A percentile compares a stretch with the other conserved stretches of the same genome.
Evolutionary conservation across 805 yeast species (phyloP).

Genomic region (Candida namnaoensis): DNA sequence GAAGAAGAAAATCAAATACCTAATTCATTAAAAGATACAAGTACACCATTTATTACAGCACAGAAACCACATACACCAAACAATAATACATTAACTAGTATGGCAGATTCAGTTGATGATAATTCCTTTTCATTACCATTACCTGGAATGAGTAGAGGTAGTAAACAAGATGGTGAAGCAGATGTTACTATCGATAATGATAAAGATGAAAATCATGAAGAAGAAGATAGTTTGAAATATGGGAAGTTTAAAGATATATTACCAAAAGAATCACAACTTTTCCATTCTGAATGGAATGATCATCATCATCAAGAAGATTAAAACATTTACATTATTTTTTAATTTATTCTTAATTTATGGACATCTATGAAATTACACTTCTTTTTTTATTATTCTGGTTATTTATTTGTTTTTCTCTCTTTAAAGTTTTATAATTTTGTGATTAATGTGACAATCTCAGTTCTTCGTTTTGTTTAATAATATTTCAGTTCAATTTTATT

Average conservation of each 20-base stretch:
- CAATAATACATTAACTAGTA: background rate
- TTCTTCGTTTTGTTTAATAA: too few species aligned
- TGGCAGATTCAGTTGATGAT: slow-evolving; percentile 21
- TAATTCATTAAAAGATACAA: background rate
- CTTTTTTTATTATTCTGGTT: too few species aligned
- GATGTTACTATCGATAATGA: slow-evolving; percentile 3
- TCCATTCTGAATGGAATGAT: too few species aligned
- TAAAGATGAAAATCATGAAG: slow-evolving; percentile 7
- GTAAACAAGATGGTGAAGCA: background rate
- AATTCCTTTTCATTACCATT: slow-evolving; percentile 45
- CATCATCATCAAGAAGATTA: too few species aligned
- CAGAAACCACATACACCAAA: background rate
- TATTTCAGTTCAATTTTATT: too few species aligned
- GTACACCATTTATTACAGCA: background rate
- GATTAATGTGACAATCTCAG: too few species aligned
- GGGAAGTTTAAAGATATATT: background rate
- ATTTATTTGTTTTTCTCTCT: too few species aligned
- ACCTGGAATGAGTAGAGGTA: slow-evolving; percentile 18
- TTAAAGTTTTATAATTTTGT: too few species aligned
- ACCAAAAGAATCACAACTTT: too few species aligned
- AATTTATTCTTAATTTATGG: too few species aligned
- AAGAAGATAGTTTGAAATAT: background rate
- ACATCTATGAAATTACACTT: too few species aligned
- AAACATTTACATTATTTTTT: too few species aligned
- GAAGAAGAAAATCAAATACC: background rate